Base-by-base conservation (phyloP, 495 filamentous ascomycete genomes). In the Penicillium taxi region DNA sequence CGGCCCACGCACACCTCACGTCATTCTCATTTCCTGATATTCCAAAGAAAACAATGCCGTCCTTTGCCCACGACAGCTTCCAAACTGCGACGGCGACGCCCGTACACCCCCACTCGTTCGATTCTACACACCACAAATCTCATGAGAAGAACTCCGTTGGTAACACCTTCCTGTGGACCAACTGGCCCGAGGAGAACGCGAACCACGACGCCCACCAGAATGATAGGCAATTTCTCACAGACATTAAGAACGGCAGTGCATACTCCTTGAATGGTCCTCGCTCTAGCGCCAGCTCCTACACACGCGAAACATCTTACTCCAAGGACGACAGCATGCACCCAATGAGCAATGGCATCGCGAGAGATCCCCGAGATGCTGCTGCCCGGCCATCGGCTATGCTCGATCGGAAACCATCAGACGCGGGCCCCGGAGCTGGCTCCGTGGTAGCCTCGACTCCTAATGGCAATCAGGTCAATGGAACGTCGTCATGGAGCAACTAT, bases 241-340 rank as follows among this genome's bases (percentile, higher is more conserved):
- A 55, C 25, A 35, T 64, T 8, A 63, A 63, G 38, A 57, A 67
- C 52, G 65, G 62, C 29, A 70, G 63, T 50, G 55, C 55, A 37
- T 68, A 67, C 27, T 66, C 70, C 17, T 41, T 70, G 45, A 68
- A 67, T 51, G 65, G 63, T 32, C 64, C 61, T 16, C 64, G 62
- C 17, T 66, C 67, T 11, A 72, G 70, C 42, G 59, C 63, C 49
- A 63, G 64, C 34, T 70, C 67, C 6, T 69, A 72, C 37, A 72
- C 61, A 35, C 66, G 64, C 45, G 71, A 73, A 11, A 52, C 58
- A 43, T 55, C 55, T 16, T 62, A 58, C 29, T 74, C 73, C 26
- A 70, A 67, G 37, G 70, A 75, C 48, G 69, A 63, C 28, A 77
- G 72, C 48, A 61, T 67, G 37, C 52, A 67, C 22, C 77, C 74